Base-by-base conservation (phyloP, 1,284 basidiomycete species). In the Ceratobasidium sp. region DNA sequence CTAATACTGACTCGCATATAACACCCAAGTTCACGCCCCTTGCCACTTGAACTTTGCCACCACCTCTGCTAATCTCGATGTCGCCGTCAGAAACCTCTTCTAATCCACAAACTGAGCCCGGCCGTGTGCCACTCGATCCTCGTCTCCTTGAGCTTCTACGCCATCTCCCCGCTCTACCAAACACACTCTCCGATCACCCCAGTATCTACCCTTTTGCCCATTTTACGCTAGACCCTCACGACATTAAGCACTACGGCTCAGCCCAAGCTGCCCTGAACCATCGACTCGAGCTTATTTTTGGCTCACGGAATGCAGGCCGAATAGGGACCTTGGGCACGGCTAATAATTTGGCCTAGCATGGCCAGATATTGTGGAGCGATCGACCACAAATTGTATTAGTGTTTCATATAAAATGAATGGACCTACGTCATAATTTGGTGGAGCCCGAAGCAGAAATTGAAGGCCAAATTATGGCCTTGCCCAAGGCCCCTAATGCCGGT, bases 401-500 rank as follows among this genome's bases (percentile, higher is more conserved):
- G 25, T 29, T 29, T 29, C 25, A 29, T 29, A 29, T 29, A 29
- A 29, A 29, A 29, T 29, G 25, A 29, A 29, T 29, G 25, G 25
- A 29, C 25, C 25, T 29, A 29, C 25, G 25, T 29, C 25, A 29
- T 29, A 29, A 29, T 29, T 29, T 29, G 25, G 25, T 29, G 25
- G 25, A 29, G 25, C 25, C 25, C 25, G 25, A 29, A 29, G 25
- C 25, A 29, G 25, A 29, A 29, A 29, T 29, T 29, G 25, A 29
- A 29, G 25, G 25, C 25, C 25, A 29, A 29, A 29, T 29, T 29
- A 29, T 29, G 25, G 25, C 25, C 25, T 29, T 74, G 79, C 40
- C 25, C 25, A 29, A 29, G 25, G 25, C 25, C 25, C 25, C 25
- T 61, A 83, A 81, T 66, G 84, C 84, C 8, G 83, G 83, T 1